Evolutionary conservation across 2,329 filamentous ascomycete species (phyloP), one percentile per base, ranked within the genome.

Genomic region (Diplocarpon mali): DNA sequence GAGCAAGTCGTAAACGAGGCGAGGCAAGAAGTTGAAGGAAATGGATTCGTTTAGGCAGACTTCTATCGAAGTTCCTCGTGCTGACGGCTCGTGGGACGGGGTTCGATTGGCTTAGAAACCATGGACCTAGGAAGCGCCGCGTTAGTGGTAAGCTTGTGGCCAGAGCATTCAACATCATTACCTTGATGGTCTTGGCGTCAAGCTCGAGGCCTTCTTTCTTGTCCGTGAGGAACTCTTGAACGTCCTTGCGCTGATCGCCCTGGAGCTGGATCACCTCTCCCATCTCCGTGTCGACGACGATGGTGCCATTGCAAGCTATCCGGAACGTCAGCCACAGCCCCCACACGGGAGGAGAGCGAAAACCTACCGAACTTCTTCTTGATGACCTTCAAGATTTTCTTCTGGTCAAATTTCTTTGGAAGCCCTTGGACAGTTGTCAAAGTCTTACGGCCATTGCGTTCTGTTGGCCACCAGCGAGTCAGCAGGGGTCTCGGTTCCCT

Each of bases 391-490:
- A 98, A 82, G 67, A 98, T 95, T 75, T 95, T 95, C 81, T 95
- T 96, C 71, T 92, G 88, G 72, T 95, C 90, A 65, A 95, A 96
- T 68, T 96, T 95, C 76, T 92, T 92, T 55, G 92, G 90, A 63
- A 98, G 82, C 71, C 92, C 92, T 79, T 96, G 90, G 64, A 98
- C 89, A 62, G 92, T 98, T 62, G 92, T 98, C 84, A 98, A 78
- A 75, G 92, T 96, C 80, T 98, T 98, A 71, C 92, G 92, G 81
- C 92, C 92, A 96, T 98, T 98, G 74, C 92, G 92, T 75, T 98
- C 90, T 96, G 68, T 58, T 38, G 35, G 3, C 37, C 50, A 47
- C 34, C 50, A 45, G 30, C 40, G 53, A 47, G 66, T 78, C 59
- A 76, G 72, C 48, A 48, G 24, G 49, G 49, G 55, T 54, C 49